Evolutionary conservation across 768 basidiomycete genomes (phyloP), one percentile per base, ranked within the genome.

Genomic region (Tricholoma matsutake): DNA sequence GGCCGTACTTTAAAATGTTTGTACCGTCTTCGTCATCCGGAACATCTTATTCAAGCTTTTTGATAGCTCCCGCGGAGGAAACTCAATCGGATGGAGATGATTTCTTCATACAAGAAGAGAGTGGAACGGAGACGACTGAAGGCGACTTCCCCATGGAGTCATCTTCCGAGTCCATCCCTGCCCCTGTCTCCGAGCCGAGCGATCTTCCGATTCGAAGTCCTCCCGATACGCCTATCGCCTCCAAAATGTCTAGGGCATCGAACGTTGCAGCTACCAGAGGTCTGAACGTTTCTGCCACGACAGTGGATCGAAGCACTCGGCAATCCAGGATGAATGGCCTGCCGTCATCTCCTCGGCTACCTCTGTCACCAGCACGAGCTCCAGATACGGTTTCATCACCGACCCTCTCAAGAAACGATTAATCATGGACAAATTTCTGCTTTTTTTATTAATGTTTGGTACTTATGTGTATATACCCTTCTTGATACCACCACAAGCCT

Each of bases 41-140:
- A 64, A 68, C 53, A 67, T 32, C 4, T 57, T 22, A 39, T 41
- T 59, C 61, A 43, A 53, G 39, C 34, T 65, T 63, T 63, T 60
- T 65, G 57, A 63, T 61, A 79, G 77, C 77, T 53, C 66, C 81
- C 60, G 71, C 81, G 51, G 86, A 89, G 57, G 91, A 91, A 62
- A 77, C 74, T 2, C 85, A 81, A 54, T 90, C 87, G 4, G 91
- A 91, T 55, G 84, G 82, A 37, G 92, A 92, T 55, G 85, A 86
- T 57, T 72, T 81, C 58, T 89, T 87, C 3, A 68, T 84, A 22
- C 82, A 85, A 43, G 89, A 90, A 55, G 91, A 89, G 61, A 92
- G 89, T 67, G 89, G 86, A 29, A 83, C 87, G 37, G 91, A 92
- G 65, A 84, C 84, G 16, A 84, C 84, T 22, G 89, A 87, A 63